phyloP scores from a whole-genome alignment of 148 eudicot species.

The Rhododendron molle region DNA sequence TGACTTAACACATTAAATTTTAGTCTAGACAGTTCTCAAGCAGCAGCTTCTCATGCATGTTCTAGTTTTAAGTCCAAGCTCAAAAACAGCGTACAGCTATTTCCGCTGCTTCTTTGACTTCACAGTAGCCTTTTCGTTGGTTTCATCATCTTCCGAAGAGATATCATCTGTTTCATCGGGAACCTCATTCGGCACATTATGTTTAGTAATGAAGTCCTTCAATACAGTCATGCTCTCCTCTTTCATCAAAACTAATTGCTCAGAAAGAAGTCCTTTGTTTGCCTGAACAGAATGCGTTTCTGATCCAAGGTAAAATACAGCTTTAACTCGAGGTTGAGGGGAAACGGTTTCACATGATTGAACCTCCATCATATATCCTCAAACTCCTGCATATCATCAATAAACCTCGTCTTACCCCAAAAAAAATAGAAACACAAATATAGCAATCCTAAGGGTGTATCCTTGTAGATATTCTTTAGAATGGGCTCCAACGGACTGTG shows the following conservation, averaged over 20 bases:
- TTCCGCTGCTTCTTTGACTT: slow-evolving; percentile 62
- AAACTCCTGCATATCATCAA: slow-evolving; percentile 12
- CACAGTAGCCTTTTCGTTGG: slow-evolving; percentile 36
- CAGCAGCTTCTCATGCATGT: not conserved
- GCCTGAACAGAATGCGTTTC: slow-evolving; percentile 46
- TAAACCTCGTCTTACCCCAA: not conserved
- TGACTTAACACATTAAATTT: not conserved
- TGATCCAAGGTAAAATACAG: slow-evolving; percentile 60
- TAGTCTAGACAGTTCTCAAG: not conserved
- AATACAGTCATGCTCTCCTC: slow-evolving; percentile 71
- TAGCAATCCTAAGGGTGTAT: not conserved
- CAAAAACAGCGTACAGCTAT: not conserved
- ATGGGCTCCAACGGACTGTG: not conserved
- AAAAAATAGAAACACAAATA: not conserved
- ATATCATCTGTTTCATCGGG: slow-evolving; percentile 82
- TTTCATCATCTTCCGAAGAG: slow-evolving; percentile 58
- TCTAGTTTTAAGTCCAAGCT: not conserved
- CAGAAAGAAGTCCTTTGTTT: slow-evolving; percentile 53
- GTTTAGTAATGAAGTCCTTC: slow-evolving; percentile 74
- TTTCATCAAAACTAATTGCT: slow-evolving; percentile 62
- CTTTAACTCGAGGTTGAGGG: slow-evolving; percentile 32
- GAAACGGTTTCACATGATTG: slow-evolving; percentile 20
- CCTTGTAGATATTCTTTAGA: not conserved
- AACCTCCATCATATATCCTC: slow-evolving; percentile 40
- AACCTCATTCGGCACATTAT: slow-evolving; percentile 82